phyloP scores from a whole-genome alignment of 202 grass and related monocot species.

The Carex arenaria region DNA sequence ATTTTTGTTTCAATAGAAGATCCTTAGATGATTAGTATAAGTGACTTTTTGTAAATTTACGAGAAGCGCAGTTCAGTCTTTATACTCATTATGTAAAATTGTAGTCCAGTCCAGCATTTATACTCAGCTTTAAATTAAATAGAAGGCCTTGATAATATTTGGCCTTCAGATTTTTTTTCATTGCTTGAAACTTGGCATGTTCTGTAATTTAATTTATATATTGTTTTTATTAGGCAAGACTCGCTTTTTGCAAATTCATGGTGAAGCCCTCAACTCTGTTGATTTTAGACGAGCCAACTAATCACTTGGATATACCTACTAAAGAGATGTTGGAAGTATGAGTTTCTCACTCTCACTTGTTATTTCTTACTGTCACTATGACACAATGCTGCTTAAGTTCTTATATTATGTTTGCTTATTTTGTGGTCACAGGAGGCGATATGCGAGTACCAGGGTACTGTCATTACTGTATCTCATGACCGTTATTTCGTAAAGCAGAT shows the following conservation, averaged over 20 bases:
- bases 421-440: constrained; percentile 67
- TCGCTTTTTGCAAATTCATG: constrained; percentile 99
- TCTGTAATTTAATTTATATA: neutral
- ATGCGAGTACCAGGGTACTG: constrained; percentile 76
- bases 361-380: constrained; percentile 9
- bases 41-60: too few species aligned
- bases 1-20: neutral
- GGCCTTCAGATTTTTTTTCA: too few species aligned
- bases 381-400: constrained; percentile 15
- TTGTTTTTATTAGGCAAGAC: constrained; percentile 59
- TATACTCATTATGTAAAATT: too few species aligned
- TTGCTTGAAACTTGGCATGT: too few species aligned
- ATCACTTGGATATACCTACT: constrained; percentile 98
- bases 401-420: constrained; percentile 4
- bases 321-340: constrained; percentile 99
- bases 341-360: constrained; percentile 16
- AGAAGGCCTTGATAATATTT: too few species aligned
- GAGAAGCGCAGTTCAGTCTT: too few species aligned
- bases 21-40: neutral
- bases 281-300: constrained; percentile 97
- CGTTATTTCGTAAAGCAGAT: constrained; percentile 95
- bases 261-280: constrained; percentile 96
- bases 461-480: constrained; percentile 97
- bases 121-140: too few species aligned
- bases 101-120: too few species aligned